A percentile compares a stretch with the other conserved stretches of the same genome.
Evolutionary conservation across 2,329 filamentous ascomycete species (phyloP).

Genomic region (Pseudocercospora fuligena): DNA sequence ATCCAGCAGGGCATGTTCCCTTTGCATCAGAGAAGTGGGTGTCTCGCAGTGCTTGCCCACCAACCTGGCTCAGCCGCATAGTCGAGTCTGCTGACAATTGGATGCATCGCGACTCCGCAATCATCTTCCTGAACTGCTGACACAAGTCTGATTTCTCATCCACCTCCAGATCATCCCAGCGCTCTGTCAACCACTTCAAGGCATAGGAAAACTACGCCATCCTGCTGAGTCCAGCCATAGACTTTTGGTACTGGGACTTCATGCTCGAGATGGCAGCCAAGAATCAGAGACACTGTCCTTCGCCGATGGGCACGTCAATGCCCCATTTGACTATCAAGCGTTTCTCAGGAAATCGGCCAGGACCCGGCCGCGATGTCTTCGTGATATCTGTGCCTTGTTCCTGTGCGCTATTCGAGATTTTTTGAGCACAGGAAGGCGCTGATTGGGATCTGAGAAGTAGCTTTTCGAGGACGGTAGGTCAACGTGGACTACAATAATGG

Average conservation of each 20-base stretch:
- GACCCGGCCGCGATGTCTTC: neutral
- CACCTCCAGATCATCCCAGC: neutral
- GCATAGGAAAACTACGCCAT: neutral
- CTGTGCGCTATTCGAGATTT: too few species aligned
- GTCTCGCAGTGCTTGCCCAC: too few species aligned
- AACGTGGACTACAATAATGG: too few species aligned
- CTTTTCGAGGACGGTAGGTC: too few species aligned
- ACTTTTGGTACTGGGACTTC: neutral
- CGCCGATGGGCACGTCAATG: neutral
- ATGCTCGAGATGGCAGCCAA: neutral
- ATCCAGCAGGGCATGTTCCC: too few species aligned
- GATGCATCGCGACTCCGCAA: too few species aligned
- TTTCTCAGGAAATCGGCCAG: neutral
- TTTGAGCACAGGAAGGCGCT: too few species aligned
- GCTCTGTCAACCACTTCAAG: neutral
- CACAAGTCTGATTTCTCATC: neutral
- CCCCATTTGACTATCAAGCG: neutral
- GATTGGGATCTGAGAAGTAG: too few species aligned
- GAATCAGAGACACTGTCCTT: neutral
- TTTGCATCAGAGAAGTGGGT: too few species aligned
- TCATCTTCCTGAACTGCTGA: too few species aligned
- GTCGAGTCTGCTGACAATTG: too few species aligned
- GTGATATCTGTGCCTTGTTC: neutral
- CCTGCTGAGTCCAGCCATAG: neutral
- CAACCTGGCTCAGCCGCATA: too few species aligned